phyloP scores from a whole-genome alignment of 2,329 filamentous ascomycete species.

The Trichophyton schoenleinii region DNA sequence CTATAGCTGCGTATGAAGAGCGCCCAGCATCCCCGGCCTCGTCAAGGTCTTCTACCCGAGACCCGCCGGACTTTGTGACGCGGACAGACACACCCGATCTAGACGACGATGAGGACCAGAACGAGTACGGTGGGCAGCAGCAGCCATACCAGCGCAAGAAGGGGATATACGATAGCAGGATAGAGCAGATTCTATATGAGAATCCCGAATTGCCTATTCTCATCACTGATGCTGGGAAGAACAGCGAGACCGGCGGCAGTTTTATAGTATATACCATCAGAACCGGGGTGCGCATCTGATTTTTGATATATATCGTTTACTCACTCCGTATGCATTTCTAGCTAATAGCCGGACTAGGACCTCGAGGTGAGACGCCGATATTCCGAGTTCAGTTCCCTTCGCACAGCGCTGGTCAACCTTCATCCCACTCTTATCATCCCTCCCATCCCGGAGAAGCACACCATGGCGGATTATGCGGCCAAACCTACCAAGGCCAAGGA shows the following conservation, averaged over 20 bases:
- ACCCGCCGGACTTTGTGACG: slow-evolving; percentile 46
- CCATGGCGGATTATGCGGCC: slow-evolving; percentile 95
- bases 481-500: slow-evolving; percentile 98
- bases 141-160: slow-evolving; percentile 50
- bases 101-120: slow-evolving; percentile 14
- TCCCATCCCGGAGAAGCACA: slow-evolving; percentile 96
- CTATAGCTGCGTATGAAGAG: slow-evolving; percentile 41
- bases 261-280: slow-evolving; percentile 97
- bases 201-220: slow-evolving; percentile 79
- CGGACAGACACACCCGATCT: slow-evolving; percentile 42
- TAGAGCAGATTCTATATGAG: slow-evolving; percentile 96
- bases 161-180: slow-evolving; percentile 83
- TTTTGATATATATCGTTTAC: slow-evolving; percentile 7
- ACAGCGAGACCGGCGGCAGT: slow-evolving; percentile 75
- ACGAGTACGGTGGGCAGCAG: slow-evolving; percentile 38
- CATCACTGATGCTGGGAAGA: slow-evolving; percentile 93
- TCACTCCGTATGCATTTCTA: not conserved
- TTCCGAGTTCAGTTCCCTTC: slow-evolving; percentile 87
- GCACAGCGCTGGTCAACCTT: slow-evolving; percentile 75
- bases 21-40: slow-evolving; percentile 53
- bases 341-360: slow-evolving; percentile 47
- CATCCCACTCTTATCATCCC: slow-evolving; percentile 93
- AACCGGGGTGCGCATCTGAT: slow-evolving; percentile 58
- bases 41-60: slow-evolving; percentile 56
- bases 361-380: slow-evolving; percentile 90